phyloP scores from a whole-genome alignment of 2,329 filamentous ascomycete genomes.

The Fusarium sublunatum region DNA sequence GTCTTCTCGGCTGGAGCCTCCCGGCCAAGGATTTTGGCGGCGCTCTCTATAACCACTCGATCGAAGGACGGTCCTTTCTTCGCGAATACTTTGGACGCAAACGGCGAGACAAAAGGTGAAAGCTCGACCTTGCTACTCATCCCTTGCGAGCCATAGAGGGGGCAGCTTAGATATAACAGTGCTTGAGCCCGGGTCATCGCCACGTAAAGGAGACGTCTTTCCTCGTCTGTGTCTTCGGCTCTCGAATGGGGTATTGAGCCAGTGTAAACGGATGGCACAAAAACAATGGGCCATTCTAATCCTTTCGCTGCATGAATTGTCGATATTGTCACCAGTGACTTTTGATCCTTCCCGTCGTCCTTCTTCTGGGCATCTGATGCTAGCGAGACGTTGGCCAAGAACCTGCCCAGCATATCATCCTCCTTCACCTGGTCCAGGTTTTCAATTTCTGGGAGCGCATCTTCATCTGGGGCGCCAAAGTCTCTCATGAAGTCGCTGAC shows the following conservation, averaged over 20 bases:
- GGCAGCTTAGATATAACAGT: constrained; percentile 86
- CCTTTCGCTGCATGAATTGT: constrained; percentile 98
- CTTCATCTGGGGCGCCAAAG: constrained; percentile 59
- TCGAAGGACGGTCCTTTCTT: constrained; percentile 77
- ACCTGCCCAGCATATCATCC: constrained; percentile 73
- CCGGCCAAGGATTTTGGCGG: constrained; percentile 78
- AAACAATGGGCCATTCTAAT: constrained; percentile 95
- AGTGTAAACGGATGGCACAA: constrained; percentile 88
- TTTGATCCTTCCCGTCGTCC: constrained; percentile 65
- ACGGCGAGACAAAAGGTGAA: constrained; percentile 76
- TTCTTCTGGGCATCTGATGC: constrained; percentile 80
- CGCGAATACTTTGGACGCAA: constrained; percentile 56
- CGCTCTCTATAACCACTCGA: constrained; percentile 68
- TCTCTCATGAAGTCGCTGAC: constrained; percentile 75
- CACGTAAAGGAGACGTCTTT: constrained; percentile 89
- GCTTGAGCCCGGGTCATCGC: constrained; percentile 95
- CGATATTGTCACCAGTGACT: constrained; percentile 83
- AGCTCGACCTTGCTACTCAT: constrained; percentile 69
- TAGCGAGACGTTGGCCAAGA: constrained; percentile 91
- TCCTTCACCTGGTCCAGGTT: constrained; percentile 76
- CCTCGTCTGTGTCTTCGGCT: constrained; percentile 87
- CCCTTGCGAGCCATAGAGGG: constrained; percentile 72
- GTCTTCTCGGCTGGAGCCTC: constrained; percentile 65
- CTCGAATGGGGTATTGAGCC: constrained; percentile 91
- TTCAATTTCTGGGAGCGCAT: constrained; percentile 74